These are phyloP conservation scores for Phytophthora ohioensis DNA, from an alignment of 352 stramenopile species.

Conservation along the genomic window DNA sequence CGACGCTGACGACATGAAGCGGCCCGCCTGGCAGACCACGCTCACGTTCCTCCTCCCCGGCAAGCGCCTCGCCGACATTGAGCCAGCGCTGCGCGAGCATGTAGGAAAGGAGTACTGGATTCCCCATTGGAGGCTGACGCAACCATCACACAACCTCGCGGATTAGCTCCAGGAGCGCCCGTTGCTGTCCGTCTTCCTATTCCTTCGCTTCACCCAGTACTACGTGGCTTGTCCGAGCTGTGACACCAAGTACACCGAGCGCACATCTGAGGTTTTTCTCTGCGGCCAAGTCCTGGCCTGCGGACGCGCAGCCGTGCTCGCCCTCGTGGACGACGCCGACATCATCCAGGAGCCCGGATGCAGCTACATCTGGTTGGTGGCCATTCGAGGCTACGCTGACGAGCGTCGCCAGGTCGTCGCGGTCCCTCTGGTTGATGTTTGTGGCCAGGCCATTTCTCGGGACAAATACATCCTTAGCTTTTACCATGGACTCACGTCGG, in stretches of 20 bases:
- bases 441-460: background rate
- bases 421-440: background rate
- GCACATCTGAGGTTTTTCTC: conserved; percentile 17
- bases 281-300: conserved; percentile 14
- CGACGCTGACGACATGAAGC: background rate
- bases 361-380: conserved; percentile 7
- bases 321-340: conserved; percentile 15
- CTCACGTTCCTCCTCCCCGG: too few species aligned
- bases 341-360: conserved; percentile 10
- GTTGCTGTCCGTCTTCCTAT: conserved; percentile 12
- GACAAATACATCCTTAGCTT: conserved; percentile 8
- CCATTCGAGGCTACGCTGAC: background rate
- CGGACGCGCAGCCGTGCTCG: background rate
- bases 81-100: background rate
- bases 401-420: conserved; percentile 4
- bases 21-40: conserved; percentile 12
- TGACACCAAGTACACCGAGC: conserved; percentile 7
- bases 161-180: conserved; percentile 11
- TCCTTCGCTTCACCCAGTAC: conserved; percentile 13
- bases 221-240: background rate
- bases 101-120: conserved; percentile 6
- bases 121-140: conserved; percentile 8
- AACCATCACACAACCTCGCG: background rate
- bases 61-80: too few species aligned
- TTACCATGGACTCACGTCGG: background rate